These are phyloP conservation scores for Zizania latifolia DNA, from an alignment of 176 grass and related monocot genomes.

Conservation along the genomic window DNA sequence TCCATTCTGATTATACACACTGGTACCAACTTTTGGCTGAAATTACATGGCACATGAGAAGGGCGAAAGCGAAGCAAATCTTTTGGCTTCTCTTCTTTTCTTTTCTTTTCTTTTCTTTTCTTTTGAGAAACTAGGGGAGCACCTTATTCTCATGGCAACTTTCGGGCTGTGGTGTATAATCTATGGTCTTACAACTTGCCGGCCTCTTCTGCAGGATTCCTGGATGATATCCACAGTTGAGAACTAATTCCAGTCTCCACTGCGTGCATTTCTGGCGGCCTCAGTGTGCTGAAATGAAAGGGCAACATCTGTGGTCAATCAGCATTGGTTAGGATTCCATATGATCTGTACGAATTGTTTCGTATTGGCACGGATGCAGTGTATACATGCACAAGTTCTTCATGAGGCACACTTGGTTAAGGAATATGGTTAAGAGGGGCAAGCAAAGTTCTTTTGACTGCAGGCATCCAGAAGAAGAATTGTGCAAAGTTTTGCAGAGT, in stretches of 20 bases:
- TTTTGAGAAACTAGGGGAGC: conserved; percentile 47
- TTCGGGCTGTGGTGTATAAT: conserved; percentile 42
- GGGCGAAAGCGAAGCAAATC: conserved; percentile 43
- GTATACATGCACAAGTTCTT: not conserved
- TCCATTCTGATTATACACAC: conserved; percentile 50
- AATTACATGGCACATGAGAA: conserved; percentile 44
- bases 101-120: conserved; percentile 32
- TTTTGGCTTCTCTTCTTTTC: conserved; percentile 28
- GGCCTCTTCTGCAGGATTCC: conserved; percentile 32
- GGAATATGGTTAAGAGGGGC: conserved; percentile 29
- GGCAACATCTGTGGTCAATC: conserved; percentile 16
- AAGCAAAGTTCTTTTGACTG: conserved; percentile 74
- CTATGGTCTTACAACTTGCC: conserved; percentile 30
- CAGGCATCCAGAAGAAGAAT: conserved; percentile 74
- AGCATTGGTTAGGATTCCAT: conserved; percentile 2
- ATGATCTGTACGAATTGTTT: conserved; percentile 13
- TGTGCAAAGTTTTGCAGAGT: conserved; percentile 45
- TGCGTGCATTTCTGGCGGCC: conserved; percentile 18
- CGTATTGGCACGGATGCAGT: too few species aligned
- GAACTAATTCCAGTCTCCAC: conserved; percentile 47
- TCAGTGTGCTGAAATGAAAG: conserved; percentile 25
- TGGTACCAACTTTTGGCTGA: conserved; percentile 49
- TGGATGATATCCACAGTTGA: conserved; percentile 23
- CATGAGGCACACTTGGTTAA: conserved; percentile 9
- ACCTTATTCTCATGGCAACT: conserved; percentile 66